These are phyloP conservation scores for Albifimbria verrucaria DNA, from an alignment of 2,329 filamentous ascomycete species.

Conservation along the genomic window DNA sequence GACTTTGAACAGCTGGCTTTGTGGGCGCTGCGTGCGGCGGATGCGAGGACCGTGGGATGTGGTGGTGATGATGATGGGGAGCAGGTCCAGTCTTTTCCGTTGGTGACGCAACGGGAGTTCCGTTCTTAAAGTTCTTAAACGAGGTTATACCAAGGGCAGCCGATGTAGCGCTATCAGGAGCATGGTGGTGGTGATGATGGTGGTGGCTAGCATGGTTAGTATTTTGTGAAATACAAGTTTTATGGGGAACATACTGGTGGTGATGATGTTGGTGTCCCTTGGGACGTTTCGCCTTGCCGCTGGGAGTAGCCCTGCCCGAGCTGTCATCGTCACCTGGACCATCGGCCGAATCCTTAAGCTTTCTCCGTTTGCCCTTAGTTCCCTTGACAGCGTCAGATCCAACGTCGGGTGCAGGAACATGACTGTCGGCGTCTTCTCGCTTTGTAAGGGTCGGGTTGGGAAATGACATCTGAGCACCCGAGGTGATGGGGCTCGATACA, in stretches of 20 bases:
- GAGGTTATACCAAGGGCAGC: slow-evolving; percentile 39
- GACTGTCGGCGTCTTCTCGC: slow-evolving; percentile 50
- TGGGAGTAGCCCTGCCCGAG: slow-evolving; percentile 59
- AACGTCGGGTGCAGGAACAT: slow-evolving; percentile 39
- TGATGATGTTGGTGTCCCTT: slow-evolving; percentile 68
- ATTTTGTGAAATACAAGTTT: background rate
- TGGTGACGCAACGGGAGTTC: slow-evolving; percentile 42
- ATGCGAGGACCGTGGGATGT: slow-evolving; percentile 30
- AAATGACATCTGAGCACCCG: slow-evolving; percentile 39
- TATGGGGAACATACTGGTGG: slow-evolving; percentile 54
- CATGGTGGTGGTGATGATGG: slow-evolving; percentile 60
- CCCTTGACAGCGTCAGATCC: slow-evolving; percentile 38
- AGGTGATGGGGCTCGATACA: slow-evolving; percentile 48
- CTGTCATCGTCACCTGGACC: slow-evolving; percentile 62
- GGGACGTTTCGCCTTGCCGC: slow-evolving; percentile 58
- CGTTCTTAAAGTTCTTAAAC: slow-evolving; percentile 49
- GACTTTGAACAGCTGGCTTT: slow-evolving; percentile 19
- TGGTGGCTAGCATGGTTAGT: slow-evolving; percentile 39
- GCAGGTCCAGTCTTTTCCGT: slow-evolving; percentile 34
- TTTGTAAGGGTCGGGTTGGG: slow-evolving; percentile 41
- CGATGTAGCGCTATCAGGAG: slow-evolving; percentile 41
- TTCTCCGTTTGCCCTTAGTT: slow-evolving; percentile 59
- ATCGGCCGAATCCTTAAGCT: slow-evolving; percentile 71
- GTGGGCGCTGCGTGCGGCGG: slow-evolving; percentile 16
- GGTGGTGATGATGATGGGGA: slow-evolving; percentile 48